Evolutionary conservation across 306 rosid genomes (phyloP), one percentile per base, ranked within the genome.

Genomic region (Gleditsia sinensis): DNA sequence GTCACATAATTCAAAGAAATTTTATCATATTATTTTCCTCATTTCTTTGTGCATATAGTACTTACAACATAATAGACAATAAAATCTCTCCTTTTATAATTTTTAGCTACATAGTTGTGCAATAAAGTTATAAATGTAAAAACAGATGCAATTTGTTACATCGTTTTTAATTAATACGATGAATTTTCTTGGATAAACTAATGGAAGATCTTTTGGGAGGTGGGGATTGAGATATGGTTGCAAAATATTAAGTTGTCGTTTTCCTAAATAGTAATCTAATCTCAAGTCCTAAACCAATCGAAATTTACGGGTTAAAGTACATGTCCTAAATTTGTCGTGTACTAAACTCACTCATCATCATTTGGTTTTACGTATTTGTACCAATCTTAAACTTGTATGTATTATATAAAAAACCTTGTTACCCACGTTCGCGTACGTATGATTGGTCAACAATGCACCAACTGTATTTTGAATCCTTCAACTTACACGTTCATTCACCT

Each of bases 311-410:
- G 67, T 40, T 37, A 5, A 12, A 61, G 77, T 64, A 78, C 77
- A 70, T 61, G 19, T 37, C 65, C 46, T 37, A 49, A 39, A 53
- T 53, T 71, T 71, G 82, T 78, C 77, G 60, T 62, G 19, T 62
- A 30, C 72, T 61, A 9, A 43, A 34, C 63, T 46, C n/a, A 70
- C 21, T 19, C 14, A 33, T n/a, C 1, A 65, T 66, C 53, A 58
- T 59, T 50, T 33, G 55, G 43, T 21, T 27, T 27, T 24, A 19
- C 16, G 33, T 34, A 24, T 63, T 55, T 43, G 37, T 43, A 8
- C 11, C 43, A 21, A 23, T 33, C 63, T 28, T 50, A 19, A 28
- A 17, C 24, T 65, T 66, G 46, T 7, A 30, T 17, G 5, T 11
- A 20, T 1, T 11, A 20, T 64, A 46, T 8, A n/a, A 46, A 34